Percentiles rank a stretch among this genome's conserved stretches.
These are phyloP conservation scores for Trichoderma arundinaceum DNA, from an alignment of 2,329 filamentous ascomycete genomes.

Conservation along the genomic window DNA sequence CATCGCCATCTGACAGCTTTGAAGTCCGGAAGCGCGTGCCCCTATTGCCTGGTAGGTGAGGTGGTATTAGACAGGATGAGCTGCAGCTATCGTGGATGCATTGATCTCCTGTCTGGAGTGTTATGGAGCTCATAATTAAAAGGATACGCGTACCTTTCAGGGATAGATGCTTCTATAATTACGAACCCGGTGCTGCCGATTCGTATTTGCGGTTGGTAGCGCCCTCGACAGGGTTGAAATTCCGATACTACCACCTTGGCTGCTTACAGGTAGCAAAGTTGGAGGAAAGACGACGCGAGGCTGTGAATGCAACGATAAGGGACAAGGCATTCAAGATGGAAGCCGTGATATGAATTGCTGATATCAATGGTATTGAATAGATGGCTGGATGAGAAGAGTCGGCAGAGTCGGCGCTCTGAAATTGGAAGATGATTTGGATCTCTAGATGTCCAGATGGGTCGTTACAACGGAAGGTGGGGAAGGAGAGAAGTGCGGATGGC, in stretches of 20 bases:
- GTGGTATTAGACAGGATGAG: constrained; percentile 9
- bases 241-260: neutral
- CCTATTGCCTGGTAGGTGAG: constrained; percentile 19
- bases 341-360: too few species aligned
- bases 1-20: neutral
- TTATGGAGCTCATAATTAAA: constrained; percentile 4
- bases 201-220: constrained; percentile 19
- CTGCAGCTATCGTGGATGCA: constrained; percentile 7
- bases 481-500: too few species aligned
- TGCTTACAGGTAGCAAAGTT: too few species aligned
- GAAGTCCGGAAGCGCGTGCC: constrained; percentile 6
- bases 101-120: constrained; percentile 6
- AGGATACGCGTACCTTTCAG: constrained; percentile 18
- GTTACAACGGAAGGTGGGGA: too few species aligned
- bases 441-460: too few species aligned
- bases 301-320: too few species aligned
- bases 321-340: too few species aligned
- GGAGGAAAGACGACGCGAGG: neutral
- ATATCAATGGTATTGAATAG: too few species aligned
- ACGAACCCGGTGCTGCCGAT: constrained; percentile 5
- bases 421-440: too few species aligned
- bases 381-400: too few species aligned
- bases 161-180: neutral
- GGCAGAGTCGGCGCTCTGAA: too few species aligned
- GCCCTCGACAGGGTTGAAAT: constrained; percentile 2